Evolutionary conservation across 2,329 filamentous ascomycete species (phyloP).

Genomic region (Fusarium sp.): DNA sequence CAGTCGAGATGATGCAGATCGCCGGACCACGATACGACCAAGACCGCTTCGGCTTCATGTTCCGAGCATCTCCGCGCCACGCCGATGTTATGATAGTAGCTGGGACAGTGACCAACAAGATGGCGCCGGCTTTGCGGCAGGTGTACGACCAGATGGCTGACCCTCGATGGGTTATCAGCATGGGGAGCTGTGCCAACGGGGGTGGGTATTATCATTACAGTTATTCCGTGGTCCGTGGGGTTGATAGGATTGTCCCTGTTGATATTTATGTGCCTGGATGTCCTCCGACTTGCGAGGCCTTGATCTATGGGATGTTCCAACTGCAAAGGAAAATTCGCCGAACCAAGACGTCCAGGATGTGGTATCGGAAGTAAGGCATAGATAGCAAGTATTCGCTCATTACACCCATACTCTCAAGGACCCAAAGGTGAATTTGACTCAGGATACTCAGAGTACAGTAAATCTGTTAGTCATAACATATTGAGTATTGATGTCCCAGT

Average conservation of each 20-base stretch:
- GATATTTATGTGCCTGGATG: constrained; percentile 66
- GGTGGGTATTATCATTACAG: constrained; percentile 91
- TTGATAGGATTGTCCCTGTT: constrained; percentile 81
- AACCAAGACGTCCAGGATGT: not conserved
- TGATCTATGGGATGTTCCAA: constrained; percentile 53
- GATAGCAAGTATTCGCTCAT: not conserved
- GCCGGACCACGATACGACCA: constrained; percentile 91
- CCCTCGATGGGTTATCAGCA: constrained; percentile 85
- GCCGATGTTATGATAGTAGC: constrained; percentile 95
- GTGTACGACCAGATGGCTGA: constrained; percentile 98
- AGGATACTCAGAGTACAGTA: not conserved
- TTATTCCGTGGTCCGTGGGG: constrained; percentile 81
- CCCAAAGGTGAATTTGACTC: not conserved
- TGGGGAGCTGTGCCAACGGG: constrained; percentile 88
- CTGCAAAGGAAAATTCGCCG: constrained; percentile 43
- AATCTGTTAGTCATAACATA: not conserved
- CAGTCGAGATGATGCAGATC: constrained; percentile 92
- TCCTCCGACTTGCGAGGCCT: not conserved
- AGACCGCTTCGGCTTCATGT: constrained; percentile 89
- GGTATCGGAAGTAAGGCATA: not conserved
- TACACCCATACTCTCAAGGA: not conserved
- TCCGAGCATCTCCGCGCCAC: constrained; percentile 87
- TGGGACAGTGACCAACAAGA: constrained; percentile 94
- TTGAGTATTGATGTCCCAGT: not conserved
- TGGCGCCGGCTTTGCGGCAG: constrained; percentile 90